Evolutionary conservation across 345 rosid genomes (phyloP).

Genomic region (Luvunga scandens): DNA sequence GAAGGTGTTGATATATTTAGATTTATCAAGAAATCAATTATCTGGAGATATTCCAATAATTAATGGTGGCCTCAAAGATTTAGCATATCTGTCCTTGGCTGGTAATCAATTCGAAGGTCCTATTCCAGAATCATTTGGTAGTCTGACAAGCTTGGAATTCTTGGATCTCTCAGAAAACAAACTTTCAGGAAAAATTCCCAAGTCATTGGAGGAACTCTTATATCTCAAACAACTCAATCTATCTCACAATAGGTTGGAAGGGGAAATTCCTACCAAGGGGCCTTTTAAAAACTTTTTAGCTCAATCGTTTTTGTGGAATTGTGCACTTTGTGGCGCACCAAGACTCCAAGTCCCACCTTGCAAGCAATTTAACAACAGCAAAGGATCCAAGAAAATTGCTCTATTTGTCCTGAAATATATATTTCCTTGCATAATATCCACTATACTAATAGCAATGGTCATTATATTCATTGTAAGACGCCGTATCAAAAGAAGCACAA

Average conservation of each 20-base stretch:
- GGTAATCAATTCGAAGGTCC: no score
- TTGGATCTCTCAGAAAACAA: not conserved
- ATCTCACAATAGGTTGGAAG: not conserved
- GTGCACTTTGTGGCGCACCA: not conserved
- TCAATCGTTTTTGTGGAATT: not conserved
- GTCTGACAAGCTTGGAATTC: not conserved
- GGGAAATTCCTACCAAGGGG: not conserved
- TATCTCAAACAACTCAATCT: not conserved
- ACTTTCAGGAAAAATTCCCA: not conserved
- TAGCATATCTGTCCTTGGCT: not conserved
- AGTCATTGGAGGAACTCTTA: not conserved
- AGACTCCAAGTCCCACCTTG: not conserved
- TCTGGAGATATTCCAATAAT: not conserved
- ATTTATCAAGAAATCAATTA: no score
- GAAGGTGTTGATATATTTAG: no score
- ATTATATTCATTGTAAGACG: no score
- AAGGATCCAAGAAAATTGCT: not conserved
- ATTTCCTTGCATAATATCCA: no score
- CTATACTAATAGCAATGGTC: no score
- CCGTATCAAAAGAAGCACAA: no score
- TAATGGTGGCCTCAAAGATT: not conserved
- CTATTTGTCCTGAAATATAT: no score
- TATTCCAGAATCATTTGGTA: not conserved
- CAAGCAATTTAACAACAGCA: not conserved
- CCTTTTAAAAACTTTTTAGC: not conserved